Evolutionary conservation across 164 flowering plant species (phyloP).

Genomic region (Brasenia schreberi): DNA sequence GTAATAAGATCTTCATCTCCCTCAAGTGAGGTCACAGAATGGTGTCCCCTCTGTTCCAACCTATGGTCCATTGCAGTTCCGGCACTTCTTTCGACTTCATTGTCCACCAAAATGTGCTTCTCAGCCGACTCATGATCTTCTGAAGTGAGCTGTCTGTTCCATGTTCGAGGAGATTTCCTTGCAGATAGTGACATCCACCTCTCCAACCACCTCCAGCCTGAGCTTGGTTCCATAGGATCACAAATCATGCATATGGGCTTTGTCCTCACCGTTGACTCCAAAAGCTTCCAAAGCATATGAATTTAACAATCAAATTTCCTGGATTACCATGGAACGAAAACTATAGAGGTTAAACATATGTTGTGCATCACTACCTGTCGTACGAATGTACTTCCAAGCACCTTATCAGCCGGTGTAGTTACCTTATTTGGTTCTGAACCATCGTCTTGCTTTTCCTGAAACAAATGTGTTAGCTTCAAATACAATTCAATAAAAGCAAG

Average conservation of each 20-base stretch:
- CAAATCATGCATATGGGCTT: slow-evolving; percentile 56
- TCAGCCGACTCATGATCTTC: slow-evolving; percentile 16
- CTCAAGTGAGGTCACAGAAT: slow-evolving; percentile 13
- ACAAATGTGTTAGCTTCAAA: slow-evolving; percentile 1
- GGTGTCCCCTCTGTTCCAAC: slow-evolving; percentile 7
- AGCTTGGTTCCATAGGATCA: slow-evolving; percentile 46
- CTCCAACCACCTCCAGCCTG: slow-evolving; percentile 93
- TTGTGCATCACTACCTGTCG: slow-evolving; percentile 41
- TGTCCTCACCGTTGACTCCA: slow-evolving; percentile 52
- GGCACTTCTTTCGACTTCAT: slow-evolving; percentile 12
- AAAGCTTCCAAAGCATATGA: slow-evolving; percentile 27
- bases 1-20: slow-evolving; percentile 31
- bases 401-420: slow-evolving; percentile 36
- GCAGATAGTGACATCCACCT: slow-evolving; percentile 82
- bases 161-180: slow-evolving; percentile 14
- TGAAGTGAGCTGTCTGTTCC: slow-evolving; percentile 10
- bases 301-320: neutral
- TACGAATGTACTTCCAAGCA: slow-evolving; percentile 61
- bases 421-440: slow-evolving; percentile 17
- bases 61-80: slow-evolving; percentile 19
- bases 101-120: slow-evolving; percentile 5
- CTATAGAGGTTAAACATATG: neutral
- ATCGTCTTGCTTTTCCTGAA: slow-evolving; percentile 29
- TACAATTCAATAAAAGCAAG: neutral
- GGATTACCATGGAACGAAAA: neutral